These are phyloP conservation scores for Xylaria sp. DNA, from an alignment of 2,329 filamentous ascomycete genomes.

Conservation along the genomic window DNA sequence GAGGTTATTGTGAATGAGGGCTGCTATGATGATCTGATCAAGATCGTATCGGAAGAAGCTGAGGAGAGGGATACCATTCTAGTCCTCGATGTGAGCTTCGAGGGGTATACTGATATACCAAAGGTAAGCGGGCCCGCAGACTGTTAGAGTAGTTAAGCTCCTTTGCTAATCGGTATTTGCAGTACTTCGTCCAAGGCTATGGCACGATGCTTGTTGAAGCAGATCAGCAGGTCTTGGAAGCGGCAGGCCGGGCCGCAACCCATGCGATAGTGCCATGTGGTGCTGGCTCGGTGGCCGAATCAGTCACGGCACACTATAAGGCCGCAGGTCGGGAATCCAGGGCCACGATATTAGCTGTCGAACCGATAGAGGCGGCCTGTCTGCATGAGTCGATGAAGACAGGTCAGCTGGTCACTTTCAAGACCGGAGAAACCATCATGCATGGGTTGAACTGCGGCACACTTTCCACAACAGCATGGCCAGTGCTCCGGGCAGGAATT, in stretches of 20 bases:
- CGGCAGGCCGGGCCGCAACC: constrained; percentile 36
- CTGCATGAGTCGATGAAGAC: constrained; percentile 48
- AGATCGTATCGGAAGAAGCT: constrained; percentile 41
- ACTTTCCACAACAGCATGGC: constrained; percentile 61
- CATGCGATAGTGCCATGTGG: constrained; percentile 62
- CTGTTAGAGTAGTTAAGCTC: not conserved
- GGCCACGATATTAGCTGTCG: constrained; percentile 57
- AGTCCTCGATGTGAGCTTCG: constrained; percentile 64
- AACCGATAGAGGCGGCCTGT: constrained; percentile 61
- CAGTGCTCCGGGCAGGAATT: constrained; percentile 50
- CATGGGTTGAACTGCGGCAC: constrained; percentile 68
- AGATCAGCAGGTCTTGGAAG: constrained; percentile 52
- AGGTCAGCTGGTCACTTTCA: constrained; percentile 44
- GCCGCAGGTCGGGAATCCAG: constrained; percentile 9
- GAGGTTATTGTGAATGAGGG: constrained; percentile 49
- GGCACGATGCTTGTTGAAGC: constrained; percentile 65
- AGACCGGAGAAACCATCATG: constrained; percentile 64
- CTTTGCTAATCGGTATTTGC: constrained; percentile 2
- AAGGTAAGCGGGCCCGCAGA: constrained; percentile 33
- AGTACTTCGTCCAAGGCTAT: constrained; percentile 76
- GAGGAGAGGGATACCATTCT: constrained; percentile 45
- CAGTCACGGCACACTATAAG: constrained; percentile 60
- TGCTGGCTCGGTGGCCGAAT: constrained; percentile 67
- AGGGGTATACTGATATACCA: constrained; percentile 61
- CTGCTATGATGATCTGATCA: constrained; percentile 60